Base-by-base conservation (phyloP, 768 basidiomycete genomes). In the Lactifluus echinatus region DNA sequence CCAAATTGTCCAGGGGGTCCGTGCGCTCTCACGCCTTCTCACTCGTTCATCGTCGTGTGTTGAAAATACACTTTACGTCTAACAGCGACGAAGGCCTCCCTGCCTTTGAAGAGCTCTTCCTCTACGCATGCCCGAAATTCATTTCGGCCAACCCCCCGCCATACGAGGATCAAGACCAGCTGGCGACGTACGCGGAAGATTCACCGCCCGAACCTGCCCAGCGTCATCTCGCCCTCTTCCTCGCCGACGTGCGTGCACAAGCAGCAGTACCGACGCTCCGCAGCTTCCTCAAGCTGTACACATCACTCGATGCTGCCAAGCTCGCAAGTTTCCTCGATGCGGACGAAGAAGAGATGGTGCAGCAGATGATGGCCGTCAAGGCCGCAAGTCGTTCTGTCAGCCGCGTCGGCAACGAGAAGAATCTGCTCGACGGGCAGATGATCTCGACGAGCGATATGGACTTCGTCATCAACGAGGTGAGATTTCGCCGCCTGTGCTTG, bases 281-380 rank as follows among this genome's bases (percentile, higher is more conserved):
- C 50, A 91, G 89, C 69, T 85, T 98, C 79, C 73, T 99, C 64
- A 94, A 96, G 71, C 76, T 99, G 62, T 99, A 99, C 75, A 93
- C 93, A 6, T 90, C 87, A 48, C 82, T 99, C 51, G 93, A 91
- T 59, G 85, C 93, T 14, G 81, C 81, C 67, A 97, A 97, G 73
- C 80, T 99, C 26, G 87, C 94, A 0, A 85, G 84, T 64, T 96
- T 98, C 80, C 75, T 95, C 44, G 91, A 93, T 59, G 83, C 81
- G 43, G 89, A 89, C 62, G 95, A 97, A 72, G 95, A 98, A 68
- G 88, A 89, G 70, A 86, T 97, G 67, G 78, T 99, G 57, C 89
- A 94, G 72, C 89, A 95, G 79, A 81, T 98, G 79, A 96, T 98
- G 93, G 85, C 92, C 43, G 81, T 96, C 73, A 98, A 99, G 76